Evolutionary conservation across 2,329 filamentous ascomycete genomes (phyloP).

Genomic region (Ophiostoma ulmi): DNA sequence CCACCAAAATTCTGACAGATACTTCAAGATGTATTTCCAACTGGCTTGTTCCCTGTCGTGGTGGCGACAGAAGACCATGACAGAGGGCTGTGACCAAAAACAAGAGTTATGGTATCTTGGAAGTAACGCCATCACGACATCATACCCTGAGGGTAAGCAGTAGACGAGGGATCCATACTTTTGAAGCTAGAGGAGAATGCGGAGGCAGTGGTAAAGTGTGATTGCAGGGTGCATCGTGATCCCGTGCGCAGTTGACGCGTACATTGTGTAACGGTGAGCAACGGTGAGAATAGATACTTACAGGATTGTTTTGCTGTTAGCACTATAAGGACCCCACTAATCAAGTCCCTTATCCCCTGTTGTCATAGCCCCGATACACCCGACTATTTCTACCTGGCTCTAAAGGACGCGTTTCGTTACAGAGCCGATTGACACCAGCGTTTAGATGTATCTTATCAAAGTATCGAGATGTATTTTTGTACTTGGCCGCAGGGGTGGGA

Average conservation of each 20-base stretch:
- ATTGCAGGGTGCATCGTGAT: slow-evolving; percentile 4
- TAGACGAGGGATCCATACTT: neutral
- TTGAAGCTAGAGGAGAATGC: neutral
- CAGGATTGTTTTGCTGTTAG: neutral
- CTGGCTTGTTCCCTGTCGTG: neutral
- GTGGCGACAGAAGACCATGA: neutral
- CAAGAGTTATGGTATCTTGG: neutral
- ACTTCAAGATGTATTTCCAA: neutral
- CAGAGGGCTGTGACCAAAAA: neutral
- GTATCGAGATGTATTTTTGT: neutral
- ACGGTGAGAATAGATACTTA: neutral
- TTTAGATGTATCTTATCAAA: neutral
- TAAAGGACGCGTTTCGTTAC: neutral
- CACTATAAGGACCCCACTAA: neutral
- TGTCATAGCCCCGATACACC: neutral
- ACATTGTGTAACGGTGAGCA: neutral
- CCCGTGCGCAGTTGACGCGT: neutral
- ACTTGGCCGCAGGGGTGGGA: neutral
- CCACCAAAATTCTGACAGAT: neutral
- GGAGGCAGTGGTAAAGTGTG: slow-evolving; percentile 8
- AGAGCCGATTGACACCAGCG: neutral
- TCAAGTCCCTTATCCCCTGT: neutral
- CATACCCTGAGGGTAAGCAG: neutral
- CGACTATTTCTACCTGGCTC: neutral
- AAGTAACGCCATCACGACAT: neutral